phyloP scores from a whole-genome alignment of 2,329 filamentous ascomycete genomes.

The Herpotrichia juniperi region DNA sequence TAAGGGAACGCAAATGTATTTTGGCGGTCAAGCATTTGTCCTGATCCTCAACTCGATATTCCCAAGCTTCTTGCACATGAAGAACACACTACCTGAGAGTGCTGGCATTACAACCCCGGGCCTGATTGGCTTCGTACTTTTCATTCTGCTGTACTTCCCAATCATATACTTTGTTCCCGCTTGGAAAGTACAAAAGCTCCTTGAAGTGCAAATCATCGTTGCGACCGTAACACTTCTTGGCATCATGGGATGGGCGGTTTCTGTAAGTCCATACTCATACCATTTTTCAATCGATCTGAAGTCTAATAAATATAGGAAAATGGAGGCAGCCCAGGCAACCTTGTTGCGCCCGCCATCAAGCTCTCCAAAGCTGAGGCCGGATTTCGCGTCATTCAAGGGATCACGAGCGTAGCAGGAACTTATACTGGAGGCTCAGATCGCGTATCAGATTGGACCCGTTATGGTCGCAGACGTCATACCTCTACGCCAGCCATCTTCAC shows the following conservation, averaged over 20 bases:
- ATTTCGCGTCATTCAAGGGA: too few relatives aligned
- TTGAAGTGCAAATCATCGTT: conserved; percentile 15
- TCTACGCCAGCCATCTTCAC: conserved; percentile 14
- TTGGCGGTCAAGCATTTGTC: conserved; percentile 22
- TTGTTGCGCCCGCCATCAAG: too few relatives aligned
- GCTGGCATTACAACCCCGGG: conserved; percentile 17
- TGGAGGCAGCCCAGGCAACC: too few relatives aligned
- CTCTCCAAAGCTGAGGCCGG: too few relatives aligned
- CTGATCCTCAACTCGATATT: conserved; percentile 24
- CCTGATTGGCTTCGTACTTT: conserved; percentile 20
- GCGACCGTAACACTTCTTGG: conserved; percentile 12
- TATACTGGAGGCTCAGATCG: conserved; percentile 18
- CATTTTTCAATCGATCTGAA: conserved; percentile 12
- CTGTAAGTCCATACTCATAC: conserved; percentile 7
- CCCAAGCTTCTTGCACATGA: conserved; percentile 21
- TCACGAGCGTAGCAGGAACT: too few relatives aligned
- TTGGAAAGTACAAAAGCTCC: conserved; percentile 18
- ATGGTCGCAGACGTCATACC: conserved; percentile 9
- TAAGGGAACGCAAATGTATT: conserved; percentile 25
- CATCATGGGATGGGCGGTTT: conserved; percentile 17
- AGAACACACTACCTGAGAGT: conserved; percentile 22
- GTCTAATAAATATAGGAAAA: too few relatives aligned
- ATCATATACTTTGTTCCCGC: conserved; percentile 22
- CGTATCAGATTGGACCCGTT: conserved; percentile 20
- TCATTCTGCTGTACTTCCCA: conserved; percentile 19